Conservation (phyloP, 306 rosid species). For the Vachellia pachyceras region DNA sequence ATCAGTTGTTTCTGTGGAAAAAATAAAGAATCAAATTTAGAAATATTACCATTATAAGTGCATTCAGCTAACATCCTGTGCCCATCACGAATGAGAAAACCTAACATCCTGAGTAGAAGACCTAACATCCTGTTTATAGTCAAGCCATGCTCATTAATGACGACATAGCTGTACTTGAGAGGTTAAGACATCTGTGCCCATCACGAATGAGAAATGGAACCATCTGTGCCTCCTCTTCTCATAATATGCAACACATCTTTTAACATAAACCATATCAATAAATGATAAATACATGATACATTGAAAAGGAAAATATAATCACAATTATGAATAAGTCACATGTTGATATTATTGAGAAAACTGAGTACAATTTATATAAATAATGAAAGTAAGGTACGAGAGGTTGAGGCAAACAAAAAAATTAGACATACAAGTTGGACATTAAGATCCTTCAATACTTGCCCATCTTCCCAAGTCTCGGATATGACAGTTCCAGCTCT, state of each 20-base stretch:
- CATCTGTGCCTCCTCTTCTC: not conserved
- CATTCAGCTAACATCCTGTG: too few relatives aligned
- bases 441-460: conserved; percentile 90
- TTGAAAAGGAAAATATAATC: conserved; percentile 15
- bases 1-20: conserved; percentile 72
- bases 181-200: not conserved
- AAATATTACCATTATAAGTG: conserved; percentile 1
- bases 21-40: conserved; percentile 12
- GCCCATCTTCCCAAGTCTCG: conserved; percentile 99
- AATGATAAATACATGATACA: conserved; percentile 11
- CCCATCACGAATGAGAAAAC: not conserved
- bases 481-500: conserved; percentile 99
- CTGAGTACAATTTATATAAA: too few relatives aligned
- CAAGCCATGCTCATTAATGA: not conserved
- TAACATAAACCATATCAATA: conserved; percentile 20
- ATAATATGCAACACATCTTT: conserved; percentile 18
- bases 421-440: conserved; percentile 79
- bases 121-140: conserved; percentile 6
- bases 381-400: not conserved
- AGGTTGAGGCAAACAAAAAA: conserved; percentile 17
- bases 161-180: not conserved
- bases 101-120: too few relatives aligned
- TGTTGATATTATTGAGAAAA: too few relatives aligned
- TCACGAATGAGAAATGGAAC: not conserved
- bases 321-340: too few relatives aligned